Base-by-base conservation (phyloP, 352 stramenopile genomes). In the Globisporangium nagaii region DNA sequence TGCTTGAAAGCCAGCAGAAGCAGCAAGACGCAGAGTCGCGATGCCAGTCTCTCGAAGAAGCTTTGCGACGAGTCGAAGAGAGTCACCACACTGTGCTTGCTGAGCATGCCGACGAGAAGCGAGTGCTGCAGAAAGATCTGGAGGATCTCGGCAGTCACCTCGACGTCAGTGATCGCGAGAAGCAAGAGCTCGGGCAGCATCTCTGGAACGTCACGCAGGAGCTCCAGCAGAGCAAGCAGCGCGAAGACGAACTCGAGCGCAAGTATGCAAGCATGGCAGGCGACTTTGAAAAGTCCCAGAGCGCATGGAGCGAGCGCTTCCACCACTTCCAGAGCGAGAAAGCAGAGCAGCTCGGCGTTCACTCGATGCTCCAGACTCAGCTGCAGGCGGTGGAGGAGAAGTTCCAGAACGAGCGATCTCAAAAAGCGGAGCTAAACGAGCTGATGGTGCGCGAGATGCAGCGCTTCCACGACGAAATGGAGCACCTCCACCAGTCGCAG, bases 401-500 rank as follows among this genome's bases (percentile, higher is more conserved):
- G 32, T 46, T 70, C 2, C 49, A 74, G 22, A 65, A 68, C 20
- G 79, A 90, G 32, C 60, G 68, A 28, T 57, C 62, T 30, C 79
- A 90, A 42, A 90, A 88, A 47, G 73, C 86, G 45, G 73, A 88
- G 46, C 65, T 90, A 8, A 90, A 90, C 47, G 62, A 63, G 6
- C 41, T 84, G 0, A 78, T 89, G 67, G 46, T 66, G 6, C 34
- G 61, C 25, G 74, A 89, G 60, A 59, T 87, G 27, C 58, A 74
- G 40, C 66, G 54, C 20, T 79, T 86, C 19, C 53, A 70, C 31
- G 32, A 64, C 15, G 64, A 88, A 25, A 56, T 68, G 6, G 58
- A 71, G 31, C 36, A 60, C 42, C 49, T 83, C 22, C 56, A 67
- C 4, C 66, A 82, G 37, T 24, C 54, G 4, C 59, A 70, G 0